Base-by-base conservation (phyloP, 2,329 filamentous ascomycete species). In the Colletotrichum lindemuthianum region DNA sequence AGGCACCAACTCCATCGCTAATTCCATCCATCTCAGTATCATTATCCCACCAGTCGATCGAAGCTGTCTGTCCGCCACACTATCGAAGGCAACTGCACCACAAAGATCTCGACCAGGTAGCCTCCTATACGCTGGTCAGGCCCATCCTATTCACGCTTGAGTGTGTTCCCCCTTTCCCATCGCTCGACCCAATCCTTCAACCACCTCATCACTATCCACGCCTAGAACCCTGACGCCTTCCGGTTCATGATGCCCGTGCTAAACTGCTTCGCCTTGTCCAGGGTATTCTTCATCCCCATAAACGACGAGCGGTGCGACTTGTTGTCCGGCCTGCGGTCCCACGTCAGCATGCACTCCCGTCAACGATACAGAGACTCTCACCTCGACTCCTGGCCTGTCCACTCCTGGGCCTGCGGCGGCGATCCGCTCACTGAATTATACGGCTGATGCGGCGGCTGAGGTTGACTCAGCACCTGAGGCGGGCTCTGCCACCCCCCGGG, bases 241-340 rank as follows among this genome's bases (percentile, higher is more conserved):
- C 63, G 63, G 13, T 66, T 66, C 48, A 66, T 59, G 7, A 66
- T 66, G 1, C 63, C 63, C 6, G 59, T 66, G 24, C 63, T 66
- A 8, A 66, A 64, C 36, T 66, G 63, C 34, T 47, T 66, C 16
- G 63, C 63, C 36, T 64, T 66, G 11, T 59, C 63, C n/a, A 66
- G 43, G 37, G 63, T 66, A 7, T 66, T 66, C 44, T 66, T 66
- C 63, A 66, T 66, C 4, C 63, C 63, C 53, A 66, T 36, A 39
- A 66, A 66, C 33, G 63, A 66, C 24, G 63, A 47, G 16, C 63
- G 63, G 36, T 59, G 47, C 10, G 59, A 48, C 12, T 66, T 66
- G 37, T 54, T n/a, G 15, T 66, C 63, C 15, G 59, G 63, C 33
- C 60, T 66, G n/a, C 15, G 11, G 13, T 36, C 32, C 24, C 8